Conservation (phyloP, 2,329 filamentous ascomycete species). For the Ophiostoma populinum region DNA sequence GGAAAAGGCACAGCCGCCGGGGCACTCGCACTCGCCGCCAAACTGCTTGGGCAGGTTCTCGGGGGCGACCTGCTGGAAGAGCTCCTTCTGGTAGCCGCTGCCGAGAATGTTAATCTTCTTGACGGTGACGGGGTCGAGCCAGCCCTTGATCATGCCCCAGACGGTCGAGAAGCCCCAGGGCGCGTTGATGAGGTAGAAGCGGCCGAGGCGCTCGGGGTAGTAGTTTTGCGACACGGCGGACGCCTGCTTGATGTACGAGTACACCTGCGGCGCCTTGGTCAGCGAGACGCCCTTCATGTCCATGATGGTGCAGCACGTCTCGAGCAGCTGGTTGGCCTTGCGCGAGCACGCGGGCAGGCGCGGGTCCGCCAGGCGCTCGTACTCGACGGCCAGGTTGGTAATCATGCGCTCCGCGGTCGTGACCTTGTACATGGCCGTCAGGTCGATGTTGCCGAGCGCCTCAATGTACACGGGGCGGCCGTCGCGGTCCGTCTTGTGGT, state of each 20-base stretch:
- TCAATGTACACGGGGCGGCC: conserved; percentile 96
- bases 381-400: conserved; percentile 89
- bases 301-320: conserved; percentile 98
- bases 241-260: conserved; percentile 70
- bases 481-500: conserved; percentile 95
- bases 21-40: conserved; percentile 69
- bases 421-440: conserved; percentile 81
- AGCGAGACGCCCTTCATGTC: conserved; percentile 90
- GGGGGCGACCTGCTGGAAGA: conserved; percentile 66
- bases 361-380: conserved; percentile 88
- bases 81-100: conserved; percentile 61
- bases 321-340: conserved; percentile 73
- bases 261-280: conserved; percentile 64
- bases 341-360: conserved; percentile 89
- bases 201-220: conserved; percentile 93
- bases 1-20: conserved; percentile 68
- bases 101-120: conserved; percentile 90
- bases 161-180: conserved; percentile 86
- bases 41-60: conserved; percentile 83
- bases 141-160: conserved; percentile 77
- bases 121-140: conserved; percentile 92
- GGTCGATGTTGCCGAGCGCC: conserved; percentile 82
- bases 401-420: conserved; percentile 88
- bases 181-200: conserved; percentile 94
- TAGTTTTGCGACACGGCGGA: conserved; percentile 93